Evolutionary conservation across 805 yeast genomes (phyloP), one percentile per base, ranked within the genome.

Genomic region (Yamadazyma paraphyllophila): DNA sequence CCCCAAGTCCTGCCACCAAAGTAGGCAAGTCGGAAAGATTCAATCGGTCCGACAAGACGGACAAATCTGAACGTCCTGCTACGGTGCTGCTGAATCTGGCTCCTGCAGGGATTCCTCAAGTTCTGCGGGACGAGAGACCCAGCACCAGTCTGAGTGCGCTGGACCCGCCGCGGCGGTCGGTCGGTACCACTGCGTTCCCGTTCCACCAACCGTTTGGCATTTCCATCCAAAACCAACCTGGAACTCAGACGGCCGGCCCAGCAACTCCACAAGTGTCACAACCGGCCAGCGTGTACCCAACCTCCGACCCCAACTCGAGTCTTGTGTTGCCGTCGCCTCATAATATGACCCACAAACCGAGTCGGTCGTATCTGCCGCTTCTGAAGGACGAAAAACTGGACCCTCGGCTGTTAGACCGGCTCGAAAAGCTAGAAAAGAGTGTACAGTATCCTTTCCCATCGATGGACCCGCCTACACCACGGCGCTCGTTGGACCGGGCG

Each of bases 1-100:
- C 71, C 63, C 48, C 67, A 69, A 6, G 31, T 7, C 31, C 31
- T 4, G 31, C 31, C 11, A 29, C 31, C 24, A 20, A 20, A 20
- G 24, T 14, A 8, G 36, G 3, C 24, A 24, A 17, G 13, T 24
- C 20, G 8, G 36, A 12, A 3, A 30, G 4, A 30, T 4, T 7
- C 13, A n/a, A n/a, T 13, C 16, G 16, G 11, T 16, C 16, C 15
- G 15, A 33, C 5, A 13, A 33, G 16, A 7, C 11, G 4, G 36
- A 39, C 39, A 20, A 36, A 20, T 43, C 25, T 16, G 54, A 26
- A 29, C 48, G 25, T 20, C 54, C 39, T 39, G 39, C 20, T 46
- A 49, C 16, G 41, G 30, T 38, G 25, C 46, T 15, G 41, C 42
- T 29, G 51, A 43, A 27, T 27, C 39, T 35, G 36, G 45, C 45